phyloP scores from a whole-genome alignment of 2,329 filamentous ascomycete genomes.

The Alternaria postmessia region DNA sequence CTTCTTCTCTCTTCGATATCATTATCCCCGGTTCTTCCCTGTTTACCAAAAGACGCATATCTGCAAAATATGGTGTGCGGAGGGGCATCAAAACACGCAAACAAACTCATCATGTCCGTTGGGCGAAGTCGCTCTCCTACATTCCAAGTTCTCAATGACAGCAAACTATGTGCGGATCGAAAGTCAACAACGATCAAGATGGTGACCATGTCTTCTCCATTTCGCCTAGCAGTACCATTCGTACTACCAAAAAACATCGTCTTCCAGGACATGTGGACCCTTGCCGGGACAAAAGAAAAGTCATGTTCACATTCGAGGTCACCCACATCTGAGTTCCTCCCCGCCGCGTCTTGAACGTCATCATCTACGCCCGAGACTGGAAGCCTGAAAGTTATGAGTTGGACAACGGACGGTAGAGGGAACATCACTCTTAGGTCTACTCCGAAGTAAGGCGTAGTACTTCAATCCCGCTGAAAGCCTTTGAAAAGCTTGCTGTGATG shows the following conservation, averaged over 20 bases:
- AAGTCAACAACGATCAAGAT: background rate
- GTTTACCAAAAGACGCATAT: background rate
- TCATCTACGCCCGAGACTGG: background rate
- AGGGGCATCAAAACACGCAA: too few relatives aligned
- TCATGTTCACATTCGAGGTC: too few relatives aligned
- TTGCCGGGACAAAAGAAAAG: too few relatives aligned
- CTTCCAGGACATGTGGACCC: too few relatives aligned
- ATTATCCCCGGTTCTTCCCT: background rate
- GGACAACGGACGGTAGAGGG: background rate
- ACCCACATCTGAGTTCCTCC: too few relatives aligned
- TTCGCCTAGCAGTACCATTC: background rate
- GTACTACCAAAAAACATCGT: background rate
- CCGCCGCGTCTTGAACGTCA: background rate
- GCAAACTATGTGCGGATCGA: background rate
- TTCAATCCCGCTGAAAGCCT: background rate
- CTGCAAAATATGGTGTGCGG: too few relatives aligned
- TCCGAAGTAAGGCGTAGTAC: background rate
- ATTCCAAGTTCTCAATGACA: background rate
- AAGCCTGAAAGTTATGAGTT: background rate
- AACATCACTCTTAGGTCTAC: background rate
- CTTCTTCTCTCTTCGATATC: background rate
- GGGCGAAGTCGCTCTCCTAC: background rate
- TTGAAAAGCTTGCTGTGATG: background rate
- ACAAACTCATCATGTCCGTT: fast-evolving
- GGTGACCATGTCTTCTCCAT: background rate